Evolutionary conservation across 768 basidiomycete species (phyloP).

Genomic region (Termitomyces heimii): DNA sequence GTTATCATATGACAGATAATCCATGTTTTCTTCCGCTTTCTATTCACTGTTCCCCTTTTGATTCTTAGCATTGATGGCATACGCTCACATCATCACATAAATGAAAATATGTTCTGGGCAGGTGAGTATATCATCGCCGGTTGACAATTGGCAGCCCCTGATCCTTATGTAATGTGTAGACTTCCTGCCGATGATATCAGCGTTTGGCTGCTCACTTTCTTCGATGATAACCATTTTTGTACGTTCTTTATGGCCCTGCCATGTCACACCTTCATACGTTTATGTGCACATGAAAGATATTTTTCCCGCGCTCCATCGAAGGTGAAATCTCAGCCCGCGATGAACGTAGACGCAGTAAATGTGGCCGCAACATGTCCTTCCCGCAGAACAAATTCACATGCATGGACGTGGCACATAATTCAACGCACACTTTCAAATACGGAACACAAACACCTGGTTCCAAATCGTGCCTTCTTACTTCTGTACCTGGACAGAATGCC

Average conservation of each 20-base stretch:
- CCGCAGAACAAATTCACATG: conserved; percentile 9
- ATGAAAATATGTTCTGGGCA: conserved; percentile 51
- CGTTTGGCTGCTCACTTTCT: conserved; percentile 57
- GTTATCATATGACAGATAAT: conserved; percentile 39
- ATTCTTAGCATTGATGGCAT: conserved; percentile 69
- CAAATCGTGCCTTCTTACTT: conserved; percentile 21
- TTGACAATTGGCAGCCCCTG: not conserved
- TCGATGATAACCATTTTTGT: conserved; percentile 74
- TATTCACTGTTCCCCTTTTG: conserved; percentile 61
- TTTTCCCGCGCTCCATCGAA: conserved; percentile 77
- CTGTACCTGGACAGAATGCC: conserved; percentile 25
- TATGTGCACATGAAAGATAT: conserved; percentile 44
- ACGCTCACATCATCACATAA: conserved; percentile 54
- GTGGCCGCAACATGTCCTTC: conserved; percentile 13
- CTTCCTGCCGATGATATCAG: conserved; percentile 50
- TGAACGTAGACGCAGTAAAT: conserved; percentile 31
- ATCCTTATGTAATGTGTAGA: conserved; percentile 30
- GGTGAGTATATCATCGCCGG: conserved; percentile 26
- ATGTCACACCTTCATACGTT: not conserved
- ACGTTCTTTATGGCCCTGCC: conserved; percentile 14
- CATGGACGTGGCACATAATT: conserved; percentile 12
- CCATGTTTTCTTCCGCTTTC: conserved; percentile 66
- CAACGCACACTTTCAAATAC: conserved; percentile 5
- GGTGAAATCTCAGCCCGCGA: conserved; percentile 56
- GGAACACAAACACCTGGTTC: conserved; percentile 6